A percentile compares a stretch with the other conserved stretches of the same genome.
Conservation (phyloP, 2,329 filamentous ascomycete genomes). For the Onygenales sp. region DNA sequence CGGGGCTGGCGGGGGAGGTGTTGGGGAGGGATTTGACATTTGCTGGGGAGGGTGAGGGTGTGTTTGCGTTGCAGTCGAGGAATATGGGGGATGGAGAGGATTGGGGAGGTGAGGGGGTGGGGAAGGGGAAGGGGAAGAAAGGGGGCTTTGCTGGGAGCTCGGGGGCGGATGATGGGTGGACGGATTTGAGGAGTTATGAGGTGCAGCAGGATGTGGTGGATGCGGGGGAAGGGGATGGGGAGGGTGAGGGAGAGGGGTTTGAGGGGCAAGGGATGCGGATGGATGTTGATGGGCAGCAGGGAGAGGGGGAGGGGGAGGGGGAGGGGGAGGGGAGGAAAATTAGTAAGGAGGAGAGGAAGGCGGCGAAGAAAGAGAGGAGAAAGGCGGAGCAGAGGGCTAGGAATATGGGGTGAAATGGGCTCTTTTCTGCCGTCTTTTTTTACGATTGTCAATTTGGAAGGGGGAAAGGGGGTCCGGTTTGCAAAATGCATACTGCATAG, state of each 20-base stretch:
- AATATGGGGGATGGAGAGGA: conserved; percentile 14
- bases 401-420: conserved; percentile 15
- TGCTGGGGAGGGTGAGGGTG: conserved; percentile 2
- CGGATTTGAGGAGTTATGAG: conserved; percentile 23
- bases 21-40: conserved; percentile 32
- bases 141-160: not conserved
- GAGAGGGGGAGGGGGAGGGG: conserved; percentile 32
- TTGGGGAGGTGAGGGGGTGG: conserved; percentile 25
- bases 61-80: conserved; percentile 4
- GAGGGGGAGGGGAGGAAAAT: conserved; percentile 29
- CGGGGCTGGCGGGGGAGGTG: conserved; percentile 33
- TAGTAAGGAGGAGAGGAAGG: conserved; percentile 46
- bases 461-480: too few species aligned
- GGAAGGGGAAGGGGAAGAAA: not conserved
- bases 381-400: conserved; percentile 35
- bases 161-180: conserved; percentile 13
- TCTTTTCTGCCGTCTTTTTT: not conserved
- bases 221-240: conserved; percentile 17
- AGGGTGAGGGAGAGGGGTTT: conserved; percentile 11
- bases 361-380: conserved; percentile 46
- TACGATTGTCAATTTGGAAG: not conserved
- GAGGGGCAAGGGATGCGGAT: conserved; percentile 25
- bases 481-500: too few species aligned
- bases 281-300: conserved; percentile 26
- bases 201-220: conserved; percentile 30